Percentiles rank a stretch among this genome's conserved stretches.
phyloP scores from a whole-genome alignment of 495 filamentous ascomycete species.

The Aspergillus biplanus region DNA sequence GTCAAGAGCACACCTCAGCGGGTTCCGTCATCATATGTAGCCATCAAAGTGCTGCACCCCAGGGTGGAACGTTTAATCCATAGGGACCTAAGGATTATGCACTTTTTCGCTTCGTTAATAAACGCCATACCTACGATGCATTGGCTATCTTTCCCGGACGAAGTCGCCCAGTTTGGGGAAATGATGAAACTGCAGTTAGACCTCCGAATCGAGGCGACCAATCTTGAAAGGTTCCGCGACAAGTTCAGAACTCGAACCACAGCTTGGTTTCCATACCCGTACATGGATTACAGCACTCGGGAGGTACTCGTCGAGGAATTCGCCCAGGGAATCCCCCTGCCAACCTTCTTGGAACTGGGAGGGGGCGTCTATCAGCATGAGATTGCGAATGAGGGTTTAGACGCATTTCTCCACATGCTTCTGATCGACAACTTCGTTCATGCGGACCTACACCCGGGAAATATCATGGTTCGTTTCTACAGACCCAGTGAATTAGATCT shows the following conservation, averaged over 20 bases:
- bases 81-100: slow-evolving; percentile 91
- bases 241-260: slow-evolving; percentile 90
- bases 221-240: slow-evolving; percentile 83
- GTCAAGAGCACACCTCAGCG: slow-evolving; percentile 83
- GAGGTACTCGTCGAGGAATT: slow-evolving; percentile 96
- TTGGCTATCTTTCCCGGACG: slow-evolving; percentile 95
- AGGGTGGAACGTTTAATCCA: slow-evolving; percentile 85
- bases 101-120: slow-evolving; percentile 82
- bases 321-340: slow-evolving; percentile 88
- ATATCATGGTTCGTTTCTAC: slow-evolving; percentile 99
- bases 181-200: slow-evolving; percentile 99
- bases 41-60: slow-evolving; percentile 95
- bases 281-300: slow-evolving; percentile 85
- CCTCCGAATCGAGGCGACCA: slow-evolving; percentile 91
- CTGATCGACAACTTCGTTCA: slow-evolving; percentile 98
- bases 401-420: slow-evolving; percentile 98
- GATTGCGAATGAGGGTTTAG: slow-evolving; percentile 92
- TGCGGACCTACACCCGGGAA: slow-evolving; percentile 97
- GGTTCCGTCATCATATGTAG: slow-evolving; percentile 90
- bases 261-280: slow-evolving; percentile 95
- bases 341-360: slow-evolving; percentile 86
- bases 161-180: slow-evolving; percentile 90
- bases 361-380: slow-evolving; percentile 92
- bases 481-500: slow-evolving; percentile 73
- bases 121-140: slow-evolving; percentile 94